These are phyloP conservation scores for Inosperma sp. DNA, from an alignment of 768 basidiomycete species.

Conservation along the genomic window DNA sequence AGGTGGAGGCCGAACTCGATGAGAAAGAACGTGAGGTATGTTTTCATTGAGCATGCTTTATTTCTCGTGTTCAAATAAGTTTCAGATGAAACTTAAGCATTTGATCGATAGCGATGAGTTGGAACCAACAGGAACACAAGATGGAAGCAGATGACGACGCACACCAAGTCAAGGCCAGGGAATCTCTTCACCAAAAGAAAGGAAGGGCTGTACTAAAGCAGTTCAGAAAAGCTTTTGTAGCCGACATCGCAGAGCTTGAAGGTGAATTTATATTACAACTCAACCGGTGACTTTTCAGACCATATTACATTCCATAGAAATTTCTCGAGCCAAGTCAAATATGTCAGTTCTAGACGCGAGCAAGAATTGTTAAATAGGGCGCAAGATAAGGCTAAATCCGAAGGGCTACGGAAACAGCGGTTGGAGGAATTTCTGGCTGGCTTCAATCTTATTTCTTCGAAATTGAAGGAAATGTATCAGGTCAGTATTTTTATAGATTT, in stretches of 20 bases:
- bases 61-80: slow-evolving; percentile 4
- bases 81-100: slow-evolving; percentile 77
- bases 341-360: slow-evolving; percentile 81
- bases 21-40: slow-evolving; percentile 78
- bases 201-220: no score
- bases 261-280: no score
- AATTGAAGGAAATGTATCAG: slow-evolving; percentile 99
- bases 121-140: slow-evolving; percentile 59
- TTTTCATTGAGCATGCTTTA: slow-evolving; percentile 2
- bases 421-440: slow-evolving; percentile 96
- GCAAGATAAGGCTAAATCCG: slow-evolving; percentile 83
- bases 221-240: no score
- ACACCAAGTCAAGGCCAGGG: no score
- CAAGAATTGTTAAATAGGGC: slow-evolving; percentile 88
- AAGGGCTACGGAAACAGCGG: slow-evolving; percentile 79
- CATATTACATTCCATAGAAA: slow-evolving; percentile 52
- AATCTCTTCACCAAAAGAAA: no score
- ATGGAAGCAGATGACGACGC: slow-evolving; percentile 89
- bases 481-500: slow-evolving; percentile 36
- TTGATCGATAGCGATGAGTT: slow-evolving; percentile 58
- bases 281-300: slow-evolving; percentile 8
- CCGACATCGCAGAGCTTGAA: no score
- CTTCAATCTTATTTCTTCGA: slow-evolving; percentile 86
- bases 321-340: slow-evolving; percentile 83
- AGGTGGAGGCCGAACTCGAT: slow-evolving; percentile 71